A percentile compares a stretch with the other conserved stretches of the same genome.
Conservation (phyloP, 2,329 filamentous ascomycete genomes). For the Tolypocladium tundrense region DNA sequence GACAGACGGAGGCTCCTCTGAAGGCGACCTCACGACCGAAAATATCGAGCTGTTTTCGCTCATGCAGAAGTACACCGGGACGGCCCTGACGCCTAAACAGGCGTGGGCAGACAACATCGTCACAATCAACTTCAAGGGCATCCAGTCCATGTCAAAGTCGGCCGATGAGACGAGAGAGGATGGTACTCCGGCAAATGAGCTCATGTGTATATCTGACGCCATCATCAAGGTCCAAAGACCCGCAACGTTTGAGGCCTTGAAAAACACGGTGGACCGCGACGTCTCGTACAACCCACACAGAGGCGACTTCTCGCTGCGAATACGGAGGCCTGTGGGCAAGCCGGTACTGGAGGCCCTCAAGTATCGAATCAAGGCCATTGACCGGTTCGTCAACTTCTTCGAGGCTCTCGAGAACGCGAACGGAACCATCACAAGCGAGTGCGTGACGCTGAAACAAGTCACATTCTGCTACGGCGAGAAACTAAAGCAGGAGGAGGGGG, state of each 20-base stretch:
- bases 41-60: constrained; percentile 13
- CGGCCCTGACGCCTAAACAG: constrained; percentile 14
- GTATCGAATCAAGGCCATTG: constrained; percentile 53
- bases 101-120: constrained; percentile 52
- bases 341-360: constrained; percentile 49
- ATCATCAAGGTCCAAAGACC: constrained; percentile 43
- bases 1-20: constrained; percentile 3
- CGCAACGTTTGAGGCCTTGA: constrained; percentile 44
- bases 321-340: constrained; percentile 48
- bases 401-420: constrained; percentile 50
- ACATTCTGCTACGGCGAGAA: constrained; percentile 54
- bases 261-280: constrained; percentile 45
- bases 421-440: constrained; percentile 44
- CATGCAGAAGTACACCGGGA: constrained; percentile 9
- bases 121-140: constrained; percentile 44
- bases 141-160: constrained; percentile 17
- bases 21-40: constrained; percentile 3
- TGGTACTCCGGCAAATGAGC: constrained; percentile 6
- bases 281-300: constrained; percentile 49
- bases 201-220: constrained; percentile 38
- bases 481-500: constrained; percentile 1
- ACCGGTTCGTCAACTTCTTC: constrained; percentile 61
- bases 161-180: constrained; percentile 3
- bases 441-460: constrained; percentile 51
- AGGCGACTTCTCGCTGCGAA: constrained; percentile 53